Percentiles rank a stretch among this genome's conserved stretches.
phyloP scores from a whole-genome alignment of 148 eudicot genomes.

The Suaeda aralocaspica region DNA sequence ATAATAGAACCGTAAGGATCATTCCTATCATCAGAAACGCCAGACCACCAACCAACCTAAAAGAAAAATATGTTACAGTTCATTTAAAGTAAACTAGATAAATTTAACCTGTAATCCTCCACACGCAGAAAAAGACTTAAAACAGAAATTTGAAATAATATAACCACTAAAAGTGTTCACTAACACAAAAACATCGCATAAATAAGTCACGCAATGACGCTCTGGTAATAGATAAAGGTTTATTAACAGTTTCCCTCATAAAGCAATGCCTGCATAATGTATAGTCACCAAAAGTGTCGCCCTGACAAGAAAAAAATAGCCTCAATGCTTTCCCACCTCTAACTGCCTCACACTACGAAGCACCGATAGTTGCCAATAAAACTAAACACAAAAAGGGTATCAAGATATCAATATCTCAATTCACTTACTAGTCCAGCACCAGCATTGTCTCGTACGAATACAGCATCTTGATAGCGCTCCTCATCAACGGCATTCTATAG shows the following conservation, averaged over 20 bases:
- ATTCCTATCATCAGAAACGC: constrained; percentile 60
- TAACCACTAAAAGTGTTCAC: background rate
- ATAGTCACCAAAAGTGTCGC: too few species aligned
- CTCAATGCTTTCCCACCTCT: too few species aligned
- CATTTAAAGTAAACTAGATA: background rate
- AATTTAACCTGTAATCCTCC: background rate
- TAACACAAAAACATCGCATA: background rate
- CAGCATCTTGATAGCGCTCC: constrained; percentile 89
- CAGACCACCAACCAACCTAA: constrained; percentile 99
- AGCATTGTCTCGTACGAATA: constrained; percentile 74
- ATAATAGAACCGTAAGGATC: constrained; percentile 90
- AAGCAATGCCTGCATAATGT: too few species aligned
- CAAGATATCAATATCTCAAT: background rate
- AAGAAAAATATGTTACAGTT: background rate
- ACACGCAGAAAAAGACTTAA: background rate
- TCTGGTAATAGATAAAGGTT: too few species aligned
- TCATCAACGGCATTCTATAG: constrained; percentile 73
- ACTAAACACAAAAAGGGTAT: background rate
- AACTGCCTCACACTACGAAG: too few species aligned
- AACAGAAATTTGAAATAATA: background rate
- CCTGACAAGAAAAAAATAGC: too few species aligned
- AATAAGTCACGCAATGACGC: too few species aligned
- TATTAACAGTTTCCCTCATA: too few species aligned
- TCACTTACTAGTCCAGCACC: constrained; percentile 89
- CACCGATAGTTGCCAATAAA: too few species aligned